phyloP scores from a whole-genome alignment of 164 flowering plant genomes.

The Magnolia officinalis region DNA sequence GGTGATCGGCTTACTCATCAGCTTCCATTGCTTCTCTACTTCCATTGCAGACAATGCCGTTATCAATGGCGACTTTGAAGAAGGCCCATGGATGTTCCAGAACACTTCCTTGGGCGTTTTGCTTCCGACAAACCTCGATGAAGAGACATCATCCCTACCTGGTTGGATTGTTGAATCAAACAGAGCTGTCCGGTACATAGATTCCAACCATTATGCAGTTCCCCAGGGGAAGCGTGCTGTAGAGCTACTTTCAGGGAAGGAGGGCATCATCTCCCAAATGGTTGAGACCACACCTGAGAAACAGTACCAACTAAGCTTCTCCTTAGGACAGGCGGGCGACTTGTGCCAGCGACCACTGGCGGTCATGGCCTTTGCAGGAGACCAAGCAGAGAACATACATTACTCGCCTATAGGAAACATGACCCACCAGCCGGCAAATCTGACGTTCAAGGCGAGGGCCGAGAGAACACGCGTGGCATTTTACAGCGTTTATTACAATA shows the following conservation, averaged over 20 bases:
- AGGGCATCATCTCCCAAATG: slow-evolving; percentile 95
- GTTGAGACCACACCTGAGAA: slow-evolving; percentile 68
- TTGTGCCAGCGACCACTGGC: slow-evolving; percentile 83
- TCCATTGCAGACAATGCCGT: slow-evolving; percentile 66
- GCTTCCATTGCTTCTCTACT: neutral
- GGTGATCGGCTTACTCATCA: neutral
- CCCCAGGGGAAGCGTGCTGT: slow-evolving; percentile 85
- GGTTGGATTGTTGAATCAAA: slow-evolving; percentile 95
- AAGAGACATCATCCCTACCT: slow-evolving; percentile 71
- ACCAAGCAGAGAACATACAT: slow-evolving; percentile 76
- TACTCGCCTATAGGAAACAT: slow-evolving; percentile 59
- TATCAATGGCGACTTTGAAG: slow-evolving; percentile 81
- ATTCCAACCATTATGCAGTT: slow-evolving; percentile 67
- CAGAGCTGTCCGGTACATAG: slow-evolving; percentile 83
- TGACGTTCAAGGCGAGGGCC: slow-evolving; percentile 91
- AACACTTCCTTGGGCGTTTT: slow-evolving; percentile 81
- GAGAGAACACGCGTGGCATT: slow-evolving; percentile 88
- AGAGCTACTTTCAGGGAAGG: slow-evolving; percentile 89
- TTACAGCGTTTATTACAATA: slow-evolving; percentile 89
- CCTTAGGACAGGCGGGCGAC: slow-evolving; percentile 75
- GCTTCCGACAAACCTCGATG: slow-evolving; percentile 92
- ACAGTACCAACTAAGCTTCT: slow-evolving; percentile 55
- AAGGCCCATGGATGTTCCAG: slow-evolving; percentile 89
- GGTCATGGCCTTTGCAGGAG: slow-evolving; percentile 91
- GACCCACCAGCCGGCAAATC: slow-evolving; percentile 40